These are phyloP conservation scores for Naganishia sp. DNA, from an alignment of 1,284 basidiomycete genomes.

Conservation along the genomic window DNA sequence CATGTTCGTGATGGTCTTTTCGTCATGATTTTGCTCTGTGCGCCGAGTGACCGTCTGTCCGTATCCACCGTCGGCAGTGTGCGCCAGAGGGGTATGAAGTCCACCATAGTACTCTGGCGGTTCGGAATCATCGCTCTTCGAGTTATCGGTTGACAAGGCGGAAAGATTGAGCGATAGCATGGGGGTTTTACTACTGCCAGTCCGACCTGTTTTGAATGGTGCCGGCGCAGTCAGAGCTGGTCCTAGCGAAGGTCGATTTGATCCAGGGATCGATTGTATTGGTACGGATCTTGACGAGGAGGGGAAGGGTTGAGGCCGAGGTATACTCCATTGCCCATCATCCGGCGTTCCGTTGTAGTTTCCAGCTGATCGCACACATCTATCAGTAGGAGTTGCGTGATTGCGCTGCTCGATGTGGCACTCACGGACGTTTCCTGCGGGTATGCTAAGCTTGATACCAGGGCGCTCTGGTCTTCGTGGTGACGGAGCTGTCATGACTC, in stretches of 20 bases:
- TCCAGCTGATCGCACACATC: neutral
- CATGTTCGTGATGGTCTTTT: constrained; percentile 41
- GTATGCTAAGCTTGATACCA: constrained; percentile 44
- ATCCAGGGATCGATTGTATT: constrained; percentile 2
- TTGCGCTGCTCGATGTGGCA: constrained; percentile 20
- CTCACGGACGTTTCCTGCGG: constrained; percentile 53
- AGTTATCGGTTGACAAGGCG: neutral
- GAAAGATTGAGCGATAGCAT: constrained; percentile 21
- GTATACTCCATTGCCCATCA: constrained; percentile 13
- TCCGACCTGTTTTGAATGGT: constrained; percentile 22
- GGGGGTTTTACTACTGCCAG: neutral
- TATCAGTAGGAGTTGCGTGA: neutral
- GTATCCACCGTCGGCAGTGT: constrained; percentile 19
- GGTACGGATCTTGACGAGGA: constrained; percentile 20
- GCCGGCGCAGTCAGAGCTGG: constrained; percentile 21
- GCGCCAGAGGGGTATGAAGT: constrained; percentile 22
- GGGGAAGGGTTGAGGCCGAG: constrained; percentile 5
- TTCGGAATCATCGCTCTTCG: neutral
- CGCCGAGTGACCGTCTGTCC: constrained; percentile 14
- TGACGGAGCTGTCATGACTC: constrained; percentile 20
- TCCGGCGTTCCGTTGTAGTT: constrained; percentile 9
- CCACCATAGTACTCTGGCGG: constrained; percentile 25
- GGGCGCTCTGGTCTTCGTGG: constrained; percentile 25
- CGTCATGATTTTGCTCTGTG: constrained; percentile 21
- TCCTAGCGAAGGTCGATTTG: constrained; percentile 17